Evolutionary conservation across 169 alveolate genomes (phyloP).

Genomic region (Babesia gibsoni): DNA sequence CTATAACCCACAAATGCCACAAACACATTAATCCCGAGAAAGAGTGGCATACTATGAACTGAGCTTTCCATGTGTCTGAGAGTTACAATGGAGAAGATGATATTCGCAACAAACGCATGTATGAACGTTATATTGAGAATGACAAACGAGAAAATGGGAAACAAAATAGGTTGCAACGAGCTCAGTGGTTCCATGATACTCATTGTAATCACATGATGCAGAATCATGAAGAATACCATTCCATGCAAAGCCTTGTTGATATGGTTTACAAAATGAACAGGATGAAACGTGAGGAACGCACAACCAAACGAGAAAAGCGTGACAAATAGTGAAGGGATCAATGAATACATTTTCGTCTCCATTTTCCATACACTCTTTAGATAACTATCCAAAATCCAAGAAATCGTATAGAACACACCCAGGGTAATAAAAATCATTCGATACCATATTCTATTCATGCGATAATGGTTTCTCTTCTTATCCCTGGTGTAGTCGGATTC

Average conservation of each 20-base stretch:
- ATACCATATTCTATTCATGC: conserved; percentile 70
- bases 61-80: background rate
- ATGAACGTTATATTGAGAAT: conserved; percentile 67
- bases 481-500: conserved; percentile 70
- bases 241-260: conserved; percentile 31
- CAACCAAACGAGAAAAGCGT: conserved; percentile 3
- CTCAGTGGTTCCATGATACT: conserved; percentile 14
- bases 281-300: conserved; percentile 26
- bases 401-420: conserved; percentile 47
- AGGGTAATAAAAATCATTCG: conserved; percentile 59
- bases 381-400: conserved; percentile 25
- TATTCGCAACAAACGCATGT: conserved; percentile 64
- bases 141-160: conserved; percentile 75
- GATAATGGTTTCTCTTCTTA: conserved; percentile 67
- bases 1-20: conserved; percentile 84
- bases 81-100: conserved; percentile 47
- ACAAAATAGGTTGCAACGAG: conserved; percentile 69
- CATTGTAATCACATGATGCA: conserved; percentile 22
- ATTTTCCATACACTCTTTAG: background rate
- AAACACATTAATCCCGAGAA: conserved; percentile 75
- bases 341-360: background rate
- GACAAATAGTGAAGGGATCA: conserved; percentile 16
- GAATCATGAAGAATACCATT: conserved; percentile 33
- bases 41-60: conserved; percentile 73
- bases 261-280: conserved; percentile 14